Conservation (phyloP, 805 yeast species). For the Naumovozyma baii region DNA sequence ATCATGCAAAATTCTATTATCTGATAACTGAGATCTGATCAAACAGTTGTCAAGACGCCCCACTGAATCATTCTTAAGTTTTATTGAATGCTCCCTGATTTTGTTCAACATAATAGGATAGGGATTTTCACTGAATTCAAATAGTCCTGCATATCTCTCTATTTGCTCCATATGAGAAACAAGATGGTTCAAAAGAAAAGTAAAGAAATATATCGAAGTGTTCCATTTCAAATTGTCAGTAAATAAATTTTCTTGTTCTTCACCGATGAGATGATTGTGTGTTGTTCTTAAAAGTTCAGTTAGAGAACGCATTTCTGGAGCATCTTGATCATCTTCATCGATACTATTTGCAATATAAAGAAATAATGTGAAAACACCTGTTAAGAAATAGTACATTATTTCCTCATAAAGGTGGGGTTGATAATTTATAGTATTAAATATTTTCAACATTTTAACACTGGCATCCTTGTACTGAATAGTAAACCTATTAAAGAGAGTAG, state of each 20-base stretch:
- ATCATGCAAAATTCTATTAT: not conserved
- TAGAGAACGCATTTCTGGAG: conserved; percentile 4
- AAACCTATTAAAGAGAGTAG: conserved; percentile 8
- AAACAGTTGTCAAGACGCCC: conserved; percentile 3
- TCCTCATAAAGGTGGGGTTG: conserved; percentile 15
- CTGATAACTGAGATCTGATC: conserved; percentile 1
- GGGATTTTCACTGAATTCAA: conserved; percentile 2
- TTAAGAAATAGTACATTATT: conserved; percentile 8
- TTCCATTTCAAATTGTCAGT: conserved; percentile 22
- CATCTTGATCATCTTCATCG: conserved; percentile 2
- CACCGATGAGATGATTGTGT: conserved; percentile 3
- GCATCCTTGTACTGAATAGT: conserved; percentile 7
- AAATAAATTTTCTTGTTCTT: conserved; percentile 9
- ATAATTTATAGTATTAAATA: conserved; percentile 13
- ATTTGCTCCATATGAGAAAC: conserved; percentile 8
- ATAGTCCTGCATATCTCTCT: not conserved
- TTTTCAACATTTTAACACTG: conserved; percentile 13
- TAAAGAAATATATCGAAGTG: conserved; percentile 16
- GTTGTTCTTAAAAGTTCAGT: conserved; percentile 5
- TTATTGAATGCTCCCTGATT: conserved; percentile 7
- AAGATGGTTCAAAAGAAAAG: conserved; percentile 14
- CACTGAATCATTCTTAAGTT: conserved; percentile 12
- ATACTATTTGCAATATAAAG: conserved; percentile 6
- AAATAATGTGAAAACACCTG: conserved; percentile 9
- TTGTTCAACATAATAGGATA: conserved; percentile 9